These are phyloP conservation scores for Flammula alnicola DNA, from an alignment of 1,284 basidiomycete genomes.

Conservation along the genomic window DNA sequence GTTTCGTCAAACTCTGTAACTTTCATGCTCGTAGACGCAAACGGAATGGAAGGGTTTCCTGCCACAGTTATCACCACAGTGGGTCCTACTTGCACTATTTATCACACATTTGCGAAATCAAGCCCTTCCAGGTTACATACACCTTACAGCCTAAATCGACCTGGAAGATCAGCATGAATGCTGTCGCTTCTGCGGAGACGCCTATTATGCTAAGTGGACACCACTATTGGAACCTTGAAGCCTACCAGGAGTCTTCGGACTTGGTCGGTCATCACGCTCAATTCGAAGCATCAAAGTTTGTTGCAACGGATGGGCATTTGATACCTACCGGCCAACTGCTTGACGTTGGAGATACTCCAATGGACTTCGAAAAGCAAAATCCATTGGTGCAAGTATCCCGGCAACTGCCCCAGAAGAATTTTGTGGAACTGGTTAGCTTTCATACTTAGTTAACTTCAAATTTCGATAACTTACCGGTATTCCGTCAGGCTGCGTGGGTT, in stretches of 20 bases:
- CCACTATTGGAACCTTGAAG: constrained; percentile 54
- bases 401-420: constrained; percentile 38
- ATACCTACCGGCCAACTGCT: constrained; percentile 49
- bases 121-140: constrained; percentile 38
- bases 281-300: constrained; percentile 42
- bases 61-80: constrained; percentile 46
- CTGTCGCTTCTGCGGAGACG: constrained; percentile 43
- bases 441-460: not conserved
- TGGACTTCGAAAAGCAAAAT: constrained; percentile 50
- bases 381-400: constrained; percentile 44
- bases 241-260: constrained; percentile 47
- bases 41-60: constrained; percentile 51
- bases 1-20: constrained; percentile 39
- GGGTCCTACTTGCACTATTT: not conserved
- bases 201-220: constrained; percentile 52
- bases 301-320: constrained; percentile 46
- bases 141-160: constrained; percentile 40
- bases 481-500: constrained; percentile 45
- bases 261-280: constrained; percentile 44
- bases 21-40: constrained; percentile 45
- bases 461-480: not conserved
- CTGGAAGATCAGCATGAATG: constrained; percentile 47
- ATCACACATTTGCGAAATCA: not conserved
- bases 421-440: constrained; percentile 45
- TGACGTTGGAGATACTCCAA: constrained; percentile 41